phyloP scores from a whole-genome alignment of 257 asterid species.

The Rehmannia glutinosa region DNA sequence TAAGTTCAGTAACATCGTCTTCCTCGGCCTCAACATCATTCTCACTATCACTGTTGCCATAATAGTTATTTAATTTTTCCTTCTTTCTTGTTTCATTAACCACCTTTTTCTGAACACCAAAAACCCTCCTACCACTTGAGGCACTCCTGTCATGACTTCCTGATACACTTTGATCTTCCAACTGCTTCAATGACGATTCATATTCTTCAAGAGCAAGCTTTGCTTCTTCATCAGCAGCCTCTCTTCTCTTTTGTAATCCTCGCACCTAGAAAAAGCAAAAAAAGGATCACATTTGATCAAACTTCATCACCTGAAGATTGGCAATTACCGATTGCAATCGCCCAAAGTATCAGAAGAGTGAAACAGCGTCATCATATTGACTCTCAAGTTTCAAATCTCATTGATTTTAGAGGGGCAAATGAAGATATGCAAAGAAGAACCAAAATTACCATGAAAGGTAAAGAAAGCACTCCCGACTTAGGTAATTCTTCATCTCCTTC shows the following conservation, averaged over 20 bases:
- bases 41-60: conserved; percentile 76
- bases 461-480: conserved; percentile 68
- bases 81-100: conserved; percentile 35
- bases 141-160: conserved; percentile 27
- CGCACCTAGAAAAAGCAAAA: conserved; percentile 45
- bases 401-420: neutral
- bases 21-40: conserved; percentile 41
- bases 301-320: neutral
- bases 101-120: conserved; percentile 61
- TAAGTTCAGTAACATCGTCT: conserved; percentile 30
- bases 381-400: neutral
- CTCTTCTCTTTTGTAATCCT: conserved; percentile 64
- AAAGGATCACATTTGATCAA: neutral
- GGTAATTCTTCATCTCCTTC: conserved; percentile 77
- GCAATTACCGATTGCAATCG: too few relatives aligned
- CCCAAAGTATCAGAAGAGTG: too few relatives aligned
- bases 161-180: conserved; percentile 38
- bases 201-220: conserved; percentile 69
- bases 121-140: conserved; percentile 69
- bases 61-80: conserved; percentile 46
- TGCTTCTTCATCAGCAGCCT: conserved; percentile 79
- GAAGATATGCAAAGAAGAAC: conserved; percentile 13
- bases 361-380: neutral
- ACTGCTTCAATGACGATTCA: conserved; percentile 60
- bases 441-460: conserved; percentile 85